A percentile compares a stretch with the other conserved stretches of the same genome.
Evolutionary conservation across 116 monocot species (phyloP).

Genomic region (Dioscorea cayenensis): DNA sequence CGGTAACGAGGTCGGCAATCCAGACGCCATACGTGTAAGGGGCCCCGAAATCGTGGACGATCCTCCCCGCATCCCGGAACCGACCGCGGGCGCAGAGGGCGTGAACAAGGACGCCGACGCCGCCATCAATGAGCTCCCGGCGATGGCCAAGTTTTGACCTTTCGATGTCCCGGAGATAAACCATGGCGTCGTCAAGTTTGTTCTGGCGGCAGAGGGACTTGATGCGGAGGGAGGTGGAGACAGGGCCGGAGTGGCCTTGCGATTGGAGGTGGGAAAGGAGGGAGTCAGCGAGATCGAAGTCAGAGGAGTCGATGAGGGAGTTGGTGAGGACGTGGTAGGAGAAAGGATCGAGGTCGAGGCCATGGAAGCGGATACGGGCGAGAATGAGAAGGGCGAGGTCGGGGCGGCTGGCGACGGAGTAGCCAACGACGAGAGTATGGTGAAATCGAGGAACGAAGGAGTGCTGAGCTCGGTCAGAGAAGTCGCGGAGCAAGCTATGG

Average conservation of each 20-base stretch:
- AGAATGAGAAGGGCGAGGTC: slow-evolving; percentile 32
- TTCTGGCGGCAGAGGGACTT: slow-evolving; percentile 63
- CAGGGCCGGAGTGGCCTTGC: slow-evolving; percentile 28
- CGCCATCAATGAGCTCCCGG: not conserved
- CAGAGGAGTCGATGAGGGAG: slow-evolving; percentile 57
- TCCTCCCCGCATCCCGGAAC: too few species aligned
- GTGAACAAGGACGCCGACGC: too few species aligned
- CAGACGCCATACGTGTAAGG: slow-evolving; percentile 34
- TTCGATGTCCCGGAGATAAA: slow-evolving; percentile 14
- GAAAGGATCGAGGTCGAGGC: slow-evolving; percentile 60
- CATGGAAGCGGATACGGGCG: slow-evolving; percentile 42
- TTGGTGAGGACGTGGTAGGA: slow-evolving; percentile 63
- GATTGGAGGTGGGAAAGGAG: slow-evolving; percentile 26
- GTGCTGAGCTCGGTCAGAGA: slow-evolving; percentile 14
- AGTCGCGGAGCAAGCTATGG: slow-evolving; percentile 53
- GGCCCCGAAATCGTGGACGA: slow-evolving; percentile 19
- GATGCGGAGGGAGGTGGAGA: slow-evolving; percentile 45
- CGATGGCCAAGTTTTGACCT: not conserved
- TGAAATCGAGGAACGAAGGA: slow-evolving; percentile 24
- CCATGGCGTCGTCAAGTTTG: not conserved
- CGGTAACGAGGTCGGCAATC: slow-evolving; percentile 27
- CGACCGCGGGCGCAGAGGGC: too few species aligned
- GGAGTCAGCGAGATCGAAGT: slow-evolving; percentile 52
- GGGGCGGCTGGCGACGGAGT: slow-evolving; percentile 53
- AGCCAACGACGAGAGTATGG: slow-evolving; percentile 67